phyloP scores from a whole-genome alignment of 345 rosid species.

The Clarkia xantiana region DNA sequence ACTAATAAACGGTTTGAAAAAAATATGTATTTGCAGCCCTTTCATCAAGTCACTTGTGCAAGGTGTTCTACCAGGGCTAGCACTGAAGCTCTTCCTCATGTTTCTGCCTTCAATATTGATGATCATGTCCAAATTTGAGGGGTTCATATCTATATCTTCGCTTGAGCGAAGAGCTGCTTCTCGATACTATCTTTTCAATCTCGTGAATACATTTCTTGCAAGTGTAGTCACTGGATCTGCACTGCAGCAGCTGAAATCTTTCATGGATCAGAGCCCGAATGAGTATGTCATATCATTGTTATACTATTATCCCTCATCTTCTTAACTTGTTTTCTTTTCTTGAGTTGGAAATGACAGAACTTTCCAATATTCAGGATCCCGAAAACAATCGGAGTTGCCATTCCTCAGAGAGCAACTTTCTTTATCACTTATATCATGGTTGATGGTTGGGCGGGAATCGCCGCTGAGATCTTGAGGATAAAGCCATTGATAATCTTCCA shows the following conservation, averaged over 20 bases:
- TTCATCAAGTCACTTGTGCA: constrained; percentile 56
- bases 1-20: too few species aligned
- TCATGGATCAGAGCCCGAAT: constrained; percentile 45
- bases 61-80: constrained; percentile 86
- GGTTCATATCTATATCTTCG: constrained; percentile 56
- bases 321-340: too few species aligned
- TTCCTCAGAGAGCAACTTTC: constrained; percentile 89
- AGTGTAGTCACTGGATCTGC: constrained; percentile 67
- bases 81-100: constrained; percentile 83
- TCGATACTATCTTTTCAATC: constrained; percentile 64
- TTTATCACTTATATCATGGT: constrained; percentile 93
- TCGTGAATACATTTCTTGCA: constrained; percentile 72
- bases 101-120: constrained; percentile 80
- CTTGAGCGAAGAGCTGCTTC: constrained; percentile 86
- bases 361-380: constrained; percentile 45
- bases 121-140: constrained; percentile 97
- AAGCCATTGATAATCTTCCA: constrained; percentile 74
- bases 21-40: constrained; percentile 25
- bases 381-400: constrained; percentile 65
- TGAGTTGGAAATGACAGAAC: not conserved
- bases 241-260: constrained; percentile 62
- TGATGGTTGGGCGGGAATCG: constrained; percentile 98
- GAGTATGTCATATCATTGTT: constrained; percentile 29
- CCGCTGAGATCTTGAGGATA: constrained; percentile 74
- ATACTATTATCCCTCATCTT: not conserved